Conservation (phyloP, 176 grass and related monocot species). For the Lolium multiflorum region DNA sequence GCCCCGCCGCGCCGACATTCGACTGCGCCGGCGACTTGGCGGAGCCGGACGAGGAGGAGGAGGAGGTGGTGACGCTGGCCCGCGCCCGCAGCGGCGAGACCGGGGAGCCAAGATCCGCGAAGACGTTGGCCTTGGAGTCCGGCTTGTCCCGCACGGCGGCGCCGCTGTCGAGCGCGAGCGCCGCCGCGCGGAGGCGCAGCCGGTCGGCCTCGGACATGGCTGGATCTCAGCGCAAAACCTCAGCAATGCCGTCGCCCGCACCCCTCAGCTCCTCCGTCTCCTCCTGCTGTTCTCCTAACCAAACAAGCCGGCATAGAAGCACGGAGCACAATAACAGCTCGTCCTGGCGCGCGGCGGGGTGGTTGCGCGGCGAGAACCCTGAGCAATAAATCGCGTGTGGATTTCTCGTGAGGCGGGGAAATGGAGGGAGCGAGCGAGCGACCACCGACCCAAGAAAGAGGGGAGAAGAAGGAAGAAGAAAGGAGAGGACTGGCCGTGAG, state of each 20-base stretch:
- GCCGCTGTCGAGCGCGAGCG: slow-evolving; percentile 47
- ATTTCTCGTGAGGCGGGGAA: slow-evolving; percentile 56
- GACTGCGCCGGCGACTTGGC: slow-evolving; percentile 55
- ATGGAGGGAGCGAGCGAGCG: slow-evolving; percentile 30
- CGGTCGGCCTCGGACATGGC: slow-evolving; percentile 56
- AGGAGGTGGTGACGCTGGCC: slow-evolving; percentile 45
- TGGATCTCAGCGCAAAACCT: slow-evolving; percentile 38
- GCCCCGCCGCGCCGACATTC: slow-evolving; percentile 29
- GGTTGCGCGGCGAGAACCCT: slow-evolving; percentile 46
- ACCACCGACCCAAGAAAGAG: slow-evolving; percentile 31
- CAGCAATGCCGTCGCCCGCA: slow-evolving; percentile 47
- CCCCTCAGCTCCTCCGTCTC: slow-evolving; percentile 3
- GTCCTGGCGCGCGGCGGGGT: slow-evolving; percentile 34
- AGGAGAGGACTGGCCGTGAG: background rate
- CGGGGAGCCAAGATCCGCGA: slow-evolving; percentile 80
- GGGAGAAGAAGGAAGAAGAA: slow-evolving; percentile 41
- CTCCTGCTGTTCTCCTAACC: slow-evolving; percentile 29
- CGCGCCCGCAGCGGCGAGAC: slow-evolving; percentile 67
- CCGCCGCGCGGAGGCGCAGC: slow-evolving; percentile 46
- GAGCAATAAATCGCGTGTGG: slow-evolving; percentile 59
- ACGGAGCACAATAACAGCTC: slow-evolving; percentile 45
- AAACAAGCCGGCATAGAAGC: slow-evolving; percentile 65
- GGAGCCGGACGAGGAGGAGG: slow-evolving; percentile 60
- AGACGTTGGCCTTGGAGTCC: slow-evolving; percentile 69
- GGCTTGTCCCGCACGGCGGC: slow-evolving; percentile 70